Conservation (phyloP, 1,139 yeast genomes). For the Nakaseomyces delphensis region DNA sequence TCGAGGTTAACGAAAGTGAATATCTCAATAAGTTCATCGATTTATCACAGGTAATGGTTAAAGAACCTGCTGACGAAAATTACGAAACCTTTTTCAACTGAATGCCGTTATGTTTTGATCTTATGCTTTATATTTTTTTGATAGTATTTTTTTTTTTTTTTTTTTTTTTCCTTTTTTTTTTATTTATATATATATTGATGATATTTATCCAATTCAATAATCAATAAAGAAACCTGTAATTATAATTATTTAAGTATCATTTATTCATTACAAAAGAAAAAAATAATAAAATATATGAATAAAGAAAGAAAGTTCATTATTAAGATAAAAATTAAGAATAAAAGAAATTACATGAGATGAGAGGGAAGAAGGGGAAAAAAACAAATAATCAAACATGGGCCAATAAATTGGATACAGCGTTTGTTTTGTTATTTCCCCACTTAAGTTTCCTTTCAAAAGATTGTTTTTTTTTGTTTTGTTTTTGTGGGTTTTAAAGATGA, state of each 20-base stretch:
- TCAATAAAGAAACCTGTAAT: neutral
- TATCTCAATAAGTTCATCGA: neutral
- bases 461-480: too few species aligned
- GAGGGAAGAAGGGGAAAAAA: too few species aligned
- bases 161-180: neutral
- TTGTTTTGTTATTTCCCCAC: neutral
- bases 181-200: neutral
- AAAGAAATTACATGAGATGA: neutral
- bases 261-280: neutral
- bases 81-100: neutral
- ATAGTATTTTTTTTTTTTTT: neutral
- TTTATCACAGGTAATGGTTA: neutral
- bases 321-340: neutral
- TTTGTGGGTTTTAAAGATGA: too few species aligned
- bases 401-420: neutral
- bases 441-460: neutral
- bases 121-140: neutral
- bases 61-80: neutral
- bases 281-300: too few species aligned
- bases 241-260: too few species aligned
- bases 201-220: neutral
- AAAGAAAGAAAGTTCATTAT: neutral
- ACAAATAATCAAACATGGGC: too few species aligned
- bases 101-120: constrained; percentile 1
- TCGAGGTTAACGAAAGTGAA: neutral